These are phyloP conservation scores for Bruguiera gymnorhiza DNA, from an alignment of 345 rosid genomes.

Conservation along the genomic window DNA sequence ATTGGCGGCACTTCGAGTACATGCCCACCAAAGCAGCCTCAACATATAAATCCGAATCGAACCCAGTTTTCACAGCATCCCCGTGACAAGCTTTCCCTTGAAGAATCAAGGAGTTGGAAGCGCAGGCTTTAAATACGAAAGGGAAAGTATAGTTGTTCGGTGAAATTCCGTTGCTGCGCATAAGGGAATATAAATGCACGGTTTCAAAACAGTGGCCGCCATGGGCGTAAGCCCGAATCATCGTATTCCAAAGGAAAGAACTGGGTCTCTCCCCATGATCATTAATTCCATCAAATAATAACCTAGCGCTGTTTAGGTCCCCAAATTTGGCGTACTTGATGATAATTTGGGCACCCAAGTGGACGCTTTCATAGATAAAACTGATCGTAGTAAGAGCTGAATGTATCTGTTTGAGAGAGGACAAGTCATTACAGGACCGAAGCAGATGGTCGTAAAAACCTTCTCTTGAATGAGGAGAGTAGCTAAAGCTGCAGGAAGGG, in stretches of 20 bases:
- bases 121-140: conserved; percentile 40
- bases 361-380: conserved; percentile 27
- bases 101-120: conserved; percentile 29
- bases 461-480: conserved; percentile 27
- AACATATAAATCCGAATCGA: conserved; percentile 30
- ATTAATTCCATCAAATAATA: conserved; percentile 30
- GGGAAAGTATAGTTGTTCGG: conserved; percentile 45
- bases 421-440: conserved; percentile 25
- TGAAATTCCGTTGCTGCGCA: conserved; percentile 38
- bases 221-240: conserved; percentile 48
- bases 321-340: conserved; percentile 37
- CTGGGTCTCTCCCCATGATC: conserved; percentile 11
- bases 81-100: conserved; percentile 41
- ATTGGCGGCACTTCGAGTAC: conserved; percentile 38
- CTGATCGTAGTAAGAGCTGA: conserved; percentile 31
- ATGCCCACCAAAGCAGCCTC: conserved; percentile 35
- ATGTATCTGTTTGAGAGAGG: conserved; percentile 41
- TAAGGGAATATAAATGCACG: conserved; percentile 35
- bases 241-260: conserved; percentile 51
- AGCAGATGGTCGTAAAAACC: conserved; percentile 26
- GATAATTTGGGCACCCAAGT: conserved; percentile 41
- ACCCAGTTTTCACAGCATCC: conserved; percentile 35
- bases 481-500: conserved; percentile 7
- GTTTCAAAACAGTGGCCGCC: conserved; percentile 33
- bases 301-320: conserved; percentile 22